A percentile compares a stretch with the other conserved stretches of the same genome.
Conservation (phyloP, 2,329 filamentous ascomycete genomes). For the Clarireedia paspali region DNA sequence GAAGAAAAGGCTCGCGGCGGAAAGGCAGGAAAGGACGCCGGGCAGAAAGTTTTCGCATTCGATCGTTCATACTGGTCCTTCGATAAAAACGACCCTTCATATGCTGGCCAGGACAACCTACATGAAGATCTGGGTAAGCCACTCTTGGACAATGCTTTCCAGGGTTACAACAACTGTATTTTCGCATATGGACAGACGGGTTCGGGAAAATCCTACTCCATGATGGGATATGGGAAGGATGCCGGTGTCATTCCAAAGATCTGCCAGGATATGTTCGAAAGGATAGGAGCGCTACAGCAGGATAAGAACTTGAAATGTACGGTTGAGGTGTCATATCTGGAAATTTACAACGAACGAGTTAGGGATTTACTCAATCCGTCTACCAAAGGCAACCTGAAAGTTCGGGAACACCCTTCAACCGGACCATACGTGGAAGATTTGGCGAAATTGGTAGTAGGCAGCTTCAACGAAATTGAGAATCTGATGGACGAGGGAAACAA, state of each 20-base stretch:
- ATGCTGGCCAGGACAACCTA: slow-evolving; percentile 82
- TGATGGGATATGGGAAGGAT: slow-evolving; percentile 99
- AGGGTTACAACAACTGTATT: slow-evolving; percentile 99
- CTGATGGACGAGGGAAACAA: slow-evolving; percentile 99
- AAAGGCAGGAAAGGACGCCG: slow-evolving; percentile 62
- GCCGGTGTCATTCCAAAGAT: slow-evolving; percentile 94
- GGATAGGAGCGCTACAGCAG: slow-evolving; percentile 62
- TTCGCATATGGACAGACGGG: slow-evolving; percentile 98
- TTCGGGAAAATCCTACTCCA: slow-evolving; percentile 97
- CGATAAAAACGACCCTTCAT: slow-evolving; percentile 69
- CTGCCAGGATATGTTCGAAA: slow-evolving; percentile 93
- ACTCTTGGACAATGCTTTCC: slow-evolving; percentile 93
- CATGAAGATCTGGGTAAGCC: slow-evolving; percentile 84
- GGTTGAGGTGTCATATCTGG: slow-evolving; percentile 95
- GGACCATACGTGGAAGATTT: slow-evolving; percentile 98
- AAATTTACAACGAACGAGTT: slow-evolving; percentile 98
- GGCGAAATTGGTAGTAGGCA: slow-evolving; percentile 87
- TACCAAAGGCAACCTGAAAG: slow-evolving; percentile 93
- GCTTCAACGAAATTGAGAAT: slow-evolving; percentile 92
- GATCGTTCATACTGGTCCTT: slow-evolving; percentile 99
- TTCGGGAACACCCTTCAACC: slow-evolving; percentile 94
- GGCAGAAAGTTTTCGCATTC: slow-evolving; percentile 84
- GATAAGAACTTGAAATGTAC: slow-evolving; percentile 80
- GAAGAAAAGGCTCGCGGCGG: slow-evolving; percentile 44
- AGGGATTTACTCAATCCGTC: slow-evolving; percentile 90